Conservation (phyloP, 805 yeast genomes). For the Saccharomycopsis malanga region DNA sequence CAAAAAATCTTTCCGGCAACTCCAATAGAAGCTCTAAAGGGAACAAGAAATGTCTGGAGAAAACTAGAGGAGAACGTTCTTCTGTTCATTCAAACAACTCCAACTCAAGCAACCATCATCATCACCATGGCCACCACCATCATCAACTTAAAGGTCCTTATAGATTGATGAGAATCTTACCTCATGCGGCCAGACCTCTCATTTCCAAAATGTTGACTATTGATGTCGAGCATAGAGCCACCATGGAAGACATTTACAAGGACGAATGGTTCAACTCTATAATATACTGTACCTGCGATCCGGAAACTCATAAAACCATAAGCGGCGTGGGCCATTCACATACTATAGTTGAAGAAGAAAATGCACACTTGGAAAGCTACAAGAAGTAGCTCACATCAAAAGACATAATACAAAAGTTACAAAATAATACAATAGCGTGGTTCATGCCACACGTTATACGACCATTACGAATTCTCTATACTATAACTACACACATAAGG, state of each 20-base stretch:
- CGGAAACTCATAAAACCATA: slow-evolving; percentile 32
- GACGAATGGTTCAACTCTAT: slow-evolving; percentile 71
- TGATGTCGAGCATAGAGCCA: slow-evolving; percentile 56
- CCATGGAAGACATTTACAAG: slow-evolving; percentile 53
- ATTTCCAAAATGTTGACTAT: slow-evolving; percentile 58
- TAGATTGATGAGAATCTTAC: slow-evolving; percentile 69
- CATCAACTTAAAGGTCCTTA: slow-evolving; percentile 55
- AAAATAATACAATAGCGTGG: no score
- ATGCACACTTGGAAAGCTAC: not conserved
- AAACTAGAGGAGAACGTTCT: not conserved
- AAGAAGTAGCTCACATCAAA: not conserved
- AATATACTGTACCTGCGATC: slow-evolving; percentile 48
- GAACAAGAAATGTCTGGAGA: not conserved
- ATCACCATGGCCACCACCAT: not conserved
- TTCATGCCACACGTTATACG: no score
- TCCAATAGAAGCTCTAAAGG: not conserved
- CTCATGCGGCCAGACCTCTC: slow-evolving; percentile 78
- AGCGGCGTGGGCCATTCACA: slow-evolving; percentile 46
- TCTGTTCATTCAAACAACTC: not conserved
- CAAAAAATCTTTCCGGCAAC: not conserved
- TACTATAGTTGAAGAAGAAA: slow-evolving; percentile 32
- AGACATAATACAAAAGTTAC: no score
- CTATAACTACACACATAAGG: no score
- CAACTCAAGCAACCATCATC: not conserved
- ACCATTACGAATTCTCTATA: no score